These are phyloP conservation scores for Echites panduratus DNA, from an alignment of 257 asterid genomes.

Conservation along the genomic window DNA sequence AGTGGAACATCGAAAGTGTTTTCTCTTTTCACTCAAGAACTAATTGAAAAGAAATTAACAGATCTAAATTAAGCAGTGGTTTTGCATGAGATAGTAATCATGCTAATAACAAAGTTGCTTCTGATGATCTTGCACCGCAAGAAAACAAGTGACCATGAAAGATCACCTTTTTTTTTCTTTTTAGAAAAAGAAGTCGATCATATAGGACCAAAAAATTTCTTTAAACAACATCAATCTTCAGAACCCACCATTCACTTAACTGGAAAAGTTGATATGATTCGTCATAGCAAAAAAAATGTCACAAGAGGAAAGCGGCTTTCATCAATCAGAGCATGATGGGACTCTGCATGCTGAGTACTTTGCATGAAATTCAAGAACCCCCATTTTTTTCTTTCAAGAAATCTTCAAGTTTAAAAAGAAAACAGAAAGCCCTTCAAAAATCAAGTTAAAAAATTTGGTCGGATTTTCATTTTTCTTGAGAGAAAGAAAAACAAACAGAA, in stretches of 20 bases:
- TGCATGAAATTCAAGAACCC: no score
- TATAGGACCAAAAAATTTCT: background rate
- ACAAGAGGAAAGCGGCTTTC: background rate
- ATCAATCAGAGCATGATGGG: background rate
- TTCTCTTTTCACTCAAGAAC: background rate
- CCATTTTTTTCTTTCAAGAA: no score
- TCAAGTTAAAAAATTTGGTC: no score
- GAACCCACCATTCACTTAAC: background rate
- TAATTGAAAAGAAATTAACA: background rate
- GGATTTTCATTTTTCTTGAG: no score
- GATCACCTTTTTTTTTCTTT: background rate
- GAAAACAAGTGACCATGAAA: background rate
- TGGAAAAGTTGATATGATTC: background rate
- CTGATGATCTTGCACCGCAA: background rate
- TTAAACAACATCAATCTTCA: background rate
- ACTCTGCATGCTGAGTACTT: background rate
- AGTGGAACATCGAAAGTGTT: background rate
- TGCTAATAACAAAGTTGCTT: background rate
- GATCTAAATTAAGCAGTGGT: background rate
- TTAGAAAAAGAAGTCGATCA: background rate
- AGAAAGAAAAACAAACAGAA: background rate
- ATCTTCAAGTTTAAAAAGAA: no score
- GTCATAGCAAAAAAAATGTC: background rate
- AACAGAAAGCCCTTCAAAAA: background rate
- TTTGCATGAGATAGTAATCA: background rate